Evolutionary conservation across 192 early-diverging fungal species (phyloP).

Genomic region (Podila horticola): DNA sequence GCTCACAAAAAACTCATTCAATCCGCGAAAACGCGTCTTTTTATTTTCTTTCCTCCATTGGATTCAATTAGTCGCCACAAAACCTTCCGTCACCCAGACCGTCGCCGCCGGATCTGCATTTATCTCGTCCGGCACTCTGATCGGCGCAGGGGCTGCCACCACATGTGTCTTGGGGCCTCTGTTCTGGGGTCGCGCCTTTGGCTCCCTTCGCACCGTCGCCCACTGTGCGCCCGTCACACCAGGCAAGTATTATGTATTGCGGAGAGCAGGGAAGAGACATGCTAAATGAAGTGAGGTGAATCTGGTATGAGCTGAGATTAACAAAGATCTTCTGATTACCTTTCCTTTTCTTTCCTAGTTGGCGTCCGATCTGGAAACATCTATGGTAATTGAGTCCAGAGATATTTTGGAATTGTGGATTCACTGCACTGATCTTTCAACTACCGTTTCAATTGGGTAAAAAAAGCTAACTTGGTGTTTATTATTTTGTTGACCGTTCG

Average conservation of each 20-base stretch:
- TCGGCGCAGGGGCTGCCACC: background rate
- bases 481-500: background rate
- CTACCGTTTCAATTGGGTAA: background rate
- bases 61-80: background rate
- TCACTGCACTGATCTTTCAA: background rate
- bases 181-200: background rate
- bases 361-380: background rate
- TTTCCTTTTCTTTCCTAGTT: background rate
- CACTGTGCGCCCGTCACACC: background rate
- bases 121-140: too few relatives aligned
- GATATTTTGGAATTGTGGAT: too few relatives aligned
- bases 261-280: background rate
- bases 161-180: constrained; percentile 6
- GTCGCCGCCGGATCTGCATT: too few relatives aligned
- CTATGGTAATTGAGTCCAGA: background rate
- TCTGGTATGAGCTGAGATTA: too few relatives aligned
- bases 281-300: background rate
- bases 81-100: background rate
- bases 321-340: too few relatives aligned
- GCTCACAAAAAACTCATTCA: background rate
- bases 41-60: background rate
- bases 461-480: background rate
- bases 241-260: background rate
- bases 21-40: background rate
- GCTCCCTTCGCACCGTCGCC: background rate